phyloP scores from a whole-genome alignment of 1,284 basidiomycete genomes.

The Cryptococcus sp. region DNA sequence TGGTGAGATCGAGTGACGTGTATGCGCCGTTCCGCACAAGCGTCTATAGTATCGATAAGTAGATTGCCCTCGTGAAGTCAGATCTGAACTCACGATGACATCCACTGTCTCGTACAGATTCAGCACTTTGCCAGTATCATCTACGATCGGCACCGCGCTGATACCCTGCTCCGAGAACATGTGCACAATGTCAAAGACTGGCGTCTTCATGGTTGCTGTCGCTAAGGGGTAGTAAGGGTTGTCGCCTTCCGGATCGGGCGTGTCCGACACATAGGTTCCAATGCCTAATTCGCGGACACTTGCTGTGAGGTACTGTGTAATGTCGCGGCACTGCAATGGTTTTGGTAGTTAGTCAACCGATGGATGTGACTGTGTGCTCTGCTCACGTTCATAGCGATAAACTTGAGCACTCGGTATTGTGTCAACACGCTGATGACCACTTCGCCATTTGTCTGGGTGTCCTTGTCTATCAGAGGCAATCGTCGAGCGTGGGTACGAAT shows the following conservation, averaged over 20 bases:
- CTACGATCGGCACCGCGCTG: constrained; percentile 94
- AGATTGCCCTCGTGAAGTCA: background rate
- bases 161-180: constrained; percentile 97
- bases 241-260: constrained; percentile 30
- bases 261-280: constrained; percentile 77
- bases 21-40: constrained; percentile 93
- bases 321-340: constrained; percentile 43
- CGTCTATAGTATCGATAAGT: constrained; percentile 60
- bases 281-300: constrained; percentile 84
- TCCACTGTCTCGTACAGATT: constrained; percentile 99
- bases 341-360: background rate
- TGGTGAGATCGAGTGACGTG: constrained; percentile 91
- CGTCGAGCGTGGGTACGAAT: constrained; percentile 95
- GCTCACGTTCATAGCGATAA: constrained; percentile 93
- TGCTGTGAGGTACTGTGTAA: constrained; percentile 52
- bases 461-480: constrained; percentile 88
- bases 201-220: constrained; percentile 86
- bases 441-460: constrained; percentile 91
- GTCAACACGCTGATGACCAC: constrained; percentile 95
- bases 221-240: constrained; percentile 86
- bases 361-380: background rate
- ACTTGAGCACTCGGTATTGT: constrained; percentile 96
- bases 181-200: constrained; percentile 97
- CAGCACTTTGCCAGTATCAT: constrained; percentile 88
- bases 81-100: constrained; percentile 76